These are phyloP conservation scores for Chrysosphaeria jannelii DNA, from an alignment of 2,329 filamentous ascomycete species.

Conservation along the genomic window DNA sequence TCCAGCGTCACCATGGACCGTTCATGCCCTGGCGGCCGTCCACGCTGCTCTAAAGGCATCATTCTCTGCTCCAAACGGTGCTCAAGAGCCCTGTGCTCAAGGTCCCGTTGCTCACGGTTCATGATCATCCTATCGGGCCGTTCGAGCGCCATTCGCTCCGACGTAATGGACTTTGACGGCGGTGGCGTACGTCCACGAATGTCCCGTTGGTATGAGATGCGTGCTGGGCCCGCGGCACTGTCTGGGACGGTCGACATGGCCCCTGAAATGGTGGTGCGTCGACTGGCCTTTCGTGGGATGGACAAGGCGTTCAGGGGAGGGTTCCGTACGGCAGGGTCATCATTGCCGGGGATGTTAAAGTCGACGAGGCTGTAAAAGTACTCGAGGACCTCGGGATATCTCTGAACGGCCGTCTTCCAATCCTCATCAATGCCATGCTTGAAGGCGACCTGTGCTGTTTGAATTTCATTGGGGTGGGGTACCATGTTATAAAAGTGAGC, in stretches of 20 bases:
- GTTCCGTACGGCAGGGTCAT: conserved; percentile 25
- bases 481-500: conserved; percentile 26
- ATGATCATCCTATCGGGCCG: neutral
- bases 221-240: neutral
- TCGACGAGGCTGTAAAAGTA: conserved; percentile 50
- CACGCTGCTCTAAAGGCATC: no score
- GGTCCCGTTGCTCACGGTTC: neutral
- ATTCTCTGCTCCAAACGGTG: no score
- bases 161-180: neutral
- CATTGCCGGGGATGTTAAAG: conserved; percentile 30
- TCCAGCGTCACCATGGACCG: no score
- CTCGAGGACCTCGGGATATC: conserved; percentile 55
- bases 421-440: conserved; percentile 52
- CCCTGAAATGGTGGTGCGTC: conserved; percentile 11
- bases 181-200: conserved; percentile 4
- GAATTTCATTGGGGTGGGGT: conserved; percentile 30
- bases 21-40: no score
- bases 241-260: conserved; percentile 1
- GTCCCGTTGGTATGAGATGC: conserved; percentile 1
- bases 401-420: conserved; percentile 44
- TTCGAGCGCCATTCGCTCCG: neutral
- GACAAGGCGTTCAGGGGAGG: conserved; percentile 25
- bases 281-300: conserved; percentile 15
- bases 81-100: neutral
- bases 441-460: conserved; percentile 30